phyloP scores from a whole-genome alignment of 192 early-diverging fungal genomes.

The Umbelopsis vinacea region DNA sequence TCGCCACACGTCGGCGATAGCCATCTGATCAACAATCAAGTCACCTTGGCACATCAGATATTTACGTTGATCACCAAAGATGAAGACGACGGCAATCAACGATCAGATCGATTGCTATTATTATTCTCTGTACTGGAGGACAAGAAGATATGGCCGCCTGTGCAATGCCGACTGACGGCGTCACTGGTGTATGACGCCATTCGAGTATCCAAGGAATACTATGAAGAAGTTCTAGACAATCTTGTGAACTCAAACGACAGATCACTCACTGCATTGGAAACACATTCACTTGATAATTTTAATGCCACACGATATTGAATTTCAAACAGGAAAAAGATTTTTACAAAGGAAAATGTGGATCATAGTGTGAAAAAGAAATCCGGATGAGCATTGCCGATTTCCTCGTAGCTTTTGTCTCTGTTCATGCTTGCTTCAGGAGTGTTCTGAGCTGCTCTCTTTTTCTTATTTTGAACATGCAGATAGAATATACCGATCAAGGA shows the following conservation, averaged over 20 bases:
- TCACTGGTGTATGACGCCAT: conserved; percentile 9
- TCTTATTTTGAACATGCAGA: not conserved
- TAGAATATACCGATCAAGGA: not conserved
- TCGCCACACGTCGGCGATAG: not conserved
- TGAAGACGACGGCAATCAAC: conserved; percentile 6
- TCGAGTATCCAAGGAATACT: conserved; percentile 13
- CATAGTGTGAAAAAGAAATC: conserved; percentile 25
- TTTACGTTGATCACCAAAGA: not conserved
- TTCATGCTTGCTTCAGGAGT: not conserved
- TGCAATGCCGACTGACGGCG: conserved; percentile 4
- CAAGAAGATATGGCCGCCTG: conserved; percentile 4
- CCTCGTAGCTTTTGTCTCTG: conserved; percentile 14
- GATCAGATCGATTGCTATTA: conserved; percentile 1
- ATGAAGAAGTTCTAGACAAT: conserved; percentile 8
- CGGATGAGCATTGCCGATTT: conserved; percentile 23
- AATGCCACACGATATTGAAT: not conserved
- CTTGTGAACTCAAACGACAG: not conserved
- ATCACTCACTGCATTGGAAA: not conserved
- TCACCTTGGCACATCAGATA: conserved; percentile 11
- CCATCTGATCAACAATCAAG: conserved; percentile 16
- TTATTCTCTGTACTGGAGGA: conserved; percentile 15
- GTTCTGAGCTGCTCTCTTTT: conserved; percentile 8
- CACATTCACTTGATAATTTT: conserved; percentile 3
- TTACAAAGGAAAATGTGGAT: not conserved
- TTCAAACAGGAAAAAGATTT: not conserved